Conservation (phyloP, 352 stramenopile genomes). For the Pythium periplocum region DNA sequence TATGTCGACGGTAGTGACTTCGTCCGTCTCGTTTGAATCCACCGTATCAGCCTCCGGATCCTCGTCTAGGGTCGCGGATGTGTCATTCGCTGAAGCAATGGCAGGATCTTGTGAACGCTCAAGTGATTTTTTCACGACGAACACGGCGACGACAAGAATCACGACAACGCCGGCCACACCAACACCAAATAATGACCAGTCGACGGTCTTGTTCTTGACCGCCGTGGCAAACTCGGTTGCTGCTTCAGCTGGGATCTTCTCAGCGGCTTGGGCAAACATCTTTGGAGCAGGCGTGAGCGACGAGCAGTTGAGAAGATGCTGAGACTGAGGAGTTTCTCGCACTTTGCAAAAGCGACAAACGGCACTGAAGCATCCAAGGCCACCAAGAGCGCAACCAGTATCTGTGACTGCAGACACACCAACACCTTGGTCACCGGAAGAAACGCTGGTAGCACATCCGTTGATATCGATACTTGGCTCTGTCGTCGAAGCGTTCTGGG, state of each 20-base stretch:
- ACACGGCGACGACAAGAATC: conserved; percentile 7
- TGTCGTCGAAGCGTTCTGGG: no score
- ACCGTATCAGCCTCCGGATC: no score
- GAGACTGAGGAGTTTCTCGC: conserved; percentile 5
- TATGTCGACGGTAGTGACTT: no score
- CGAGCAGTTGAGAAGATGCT: conserved; percentile 12
- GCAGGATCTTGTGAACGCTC: no score
- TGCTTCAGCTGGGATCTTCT: neutral
- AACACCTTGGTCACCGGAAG: conserved; percentile 10
- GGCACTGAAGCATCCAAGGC: conserved; percentile 17
- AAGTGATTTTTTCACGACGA: conserved; percentile 11
- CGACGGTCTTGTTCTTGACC: conserved; percentile 6
- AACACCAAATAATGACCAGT: conserved; percentile 8
- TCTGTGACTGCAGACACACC: conserved; percentile 14
- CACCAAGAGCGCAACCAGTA: conserved; percentile 1
- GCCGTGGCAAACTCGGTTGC: conserved; percentile 5
- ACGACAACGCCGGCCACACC: conserved; percentile 12
- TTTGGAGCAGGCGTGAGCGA: neutral
- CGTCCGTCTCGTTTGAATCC: no score
- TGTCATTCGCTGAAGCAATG: no score
- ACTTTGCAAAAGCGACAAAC: conserved; percentile 23
- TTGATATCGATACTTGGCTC: neutral
- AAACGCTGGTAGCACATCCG: conserved; percentile 9
- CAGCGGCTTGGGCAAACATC: conserved; percentile 8
- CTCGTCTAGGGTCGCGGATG: no score